Evolutionary conservation across 208 protist genomes (phyloP).

Genomic region (Trypanosoma cruzi): DNA sequence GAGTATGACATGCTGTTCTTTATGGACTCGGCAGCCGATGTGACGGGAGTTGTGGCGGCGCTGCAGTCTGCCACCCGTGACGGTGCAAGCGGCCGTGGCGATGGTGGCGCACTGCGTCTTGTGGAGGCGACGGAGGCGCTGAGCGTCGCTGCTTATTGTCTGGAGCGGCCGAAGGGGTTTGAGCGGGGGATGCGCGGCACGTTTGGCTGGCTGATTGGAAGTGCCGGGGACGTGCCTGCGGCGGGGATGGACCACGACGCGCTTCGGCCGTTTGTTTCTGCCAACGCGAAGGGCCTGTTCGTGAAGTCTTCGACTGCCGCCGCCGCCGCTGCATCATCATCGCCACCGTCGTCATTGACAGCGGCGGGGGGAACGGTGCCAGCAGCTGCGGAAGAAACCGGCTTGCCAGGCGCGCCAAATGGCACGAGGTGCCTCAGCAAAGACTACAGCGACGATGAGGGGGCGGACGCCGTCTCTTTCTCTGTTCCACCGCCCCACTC

Average conservation of each 20-base stretch:
- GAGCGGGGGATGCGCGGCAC: not conserved
- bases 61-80: not conserved
- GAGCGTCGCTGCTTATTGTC: not conserved
- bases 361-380: not conserved
- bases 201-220: conserved; percentile 11
- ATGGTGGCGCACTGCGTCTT: not conserved
- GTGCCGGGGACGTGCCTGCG: conserved; percentile 5
- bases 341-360: not conserved
- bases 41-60: conserved; percentile 1
- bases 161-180: conserved; percentile 20
- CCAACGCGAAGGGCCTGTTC: not conserved
- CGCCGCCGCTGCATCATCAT: not conserved
- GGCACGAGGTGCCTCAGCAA: not conserved
- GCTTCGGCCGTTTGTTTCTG: conserved; percentile 1
- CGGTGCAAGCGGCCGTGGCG: not conserved
- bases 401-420: not conserved
- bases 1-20: conserved; percentile 28
- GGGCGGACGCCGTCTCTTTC: not conserved
- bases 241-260: not conserved
- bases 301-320: not conserved
- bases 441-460: conserved; percentile 14
- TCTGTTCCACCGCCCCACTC: not conserved
- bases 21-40: not conserved
- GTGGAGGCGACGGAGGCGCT: conserved; percentile 7
- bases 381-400: not conserved